Percentiles rank a stretch among this genome's conserved stretches.
These are phyloP conservation scores for Penicillium sclerotigenum DNA, from an alignment of 2,329 filamentous ascomycete genomes.

Conservation along the genomic window DNA sequence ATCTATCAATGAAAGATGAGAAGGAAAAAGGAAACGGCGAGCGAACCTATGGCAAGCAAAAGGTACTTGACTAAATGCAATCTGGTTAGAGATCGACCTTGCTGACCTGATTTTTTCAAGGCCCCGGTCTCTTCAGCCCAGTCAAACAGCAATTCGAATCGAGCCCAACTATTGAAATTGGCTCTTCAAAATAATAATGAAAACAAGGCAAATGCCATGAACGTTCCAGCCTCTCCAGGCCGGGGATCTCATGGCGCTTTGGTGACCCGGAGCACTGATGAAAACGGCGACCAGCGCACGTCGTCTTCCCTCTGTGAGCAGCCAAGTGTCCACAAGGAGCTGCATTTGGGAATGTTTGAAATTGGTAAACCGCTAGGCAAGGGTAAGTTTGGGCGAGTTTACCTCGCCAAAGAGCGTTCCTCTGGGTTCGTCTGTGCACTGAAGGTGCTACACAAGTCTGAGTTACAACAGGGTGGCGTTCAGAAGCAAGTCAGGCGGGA, in stretches of 20 bases:
- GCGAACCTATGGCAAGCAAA: slow-evolving; percentile 66
- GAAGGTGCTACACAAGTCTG: slow-evolving; percentile 81
- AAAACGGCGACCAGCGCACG: slow-evolving; percentile 35
- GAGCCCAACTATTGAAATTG: slow-evolving; percentile 81
- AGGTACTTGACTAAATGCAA: slow-evolving; percentile 54
- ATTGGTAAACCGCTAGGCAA: slow-evolving; percentile 83
- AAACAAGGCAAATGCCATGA: slow-evolving; percentile 53
- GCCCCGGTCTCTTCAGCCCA: slow-evolving; percentile 47
- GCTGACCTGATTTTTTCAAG: slow-evolving; percentile 33
- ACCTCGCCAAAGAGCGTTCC: slow-evolving; percentile 74
- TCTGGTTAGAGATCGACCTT: not conserved
- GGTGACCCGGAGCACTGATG: slow-evolving; percentile 48
- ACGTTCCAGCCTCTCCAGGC: slow-evolving; percentile 59
- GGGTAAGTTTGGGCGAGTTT: slow-evolving; percentile 83
- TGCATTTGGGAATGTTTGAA: slow-evolving; percentile 92
- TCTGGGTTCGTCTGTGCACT: slow-evolving; percentile 81
- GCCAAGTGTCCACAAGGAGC: slow-evolving; percentile 54
- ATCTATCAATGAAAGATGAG: slow-evolving; percentile 84
- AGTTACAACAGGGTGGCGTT: slow-evolving; percentile 74
- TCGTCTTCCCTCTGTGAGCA: slow-evolving; percentile 55
- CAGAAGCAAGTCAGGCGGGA: slow-evolving; percentile 85
- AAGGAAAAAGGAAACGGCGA: slow-evolving; percentile 62
- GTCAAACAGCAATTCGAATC: slow-evolving; percentile 53
- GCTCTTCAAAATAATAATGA: slow-evolving; percentile 75
- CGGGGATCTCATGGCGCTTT: slow-evolving; percentile 53